Evolutionary conservation across 257 asterid species (phyloP).

Genomic region (Voacanga thouarsii): DNA sequence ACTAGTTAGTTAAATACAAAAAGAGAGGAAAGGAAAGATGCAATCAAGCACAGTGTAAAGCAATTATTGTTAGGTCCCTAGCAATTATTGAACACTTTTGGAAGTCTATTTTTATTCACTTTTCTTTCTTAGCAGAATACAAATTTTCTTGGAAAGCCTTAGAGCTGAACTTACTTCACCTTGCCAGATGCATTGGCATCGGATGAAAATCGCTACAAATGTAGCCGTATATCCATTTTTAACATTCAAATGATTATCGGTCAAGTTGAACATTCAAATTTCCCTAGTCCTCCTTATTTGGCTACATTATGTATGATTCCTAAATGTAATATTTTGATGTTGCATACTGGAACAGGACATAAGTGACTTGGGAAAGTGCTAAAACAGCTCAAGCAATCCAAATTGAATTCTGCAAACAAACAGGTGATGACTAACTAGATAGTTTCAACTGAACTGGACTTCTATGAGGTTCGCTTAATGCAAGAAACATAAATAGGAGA

Average conservation of each 20-base stretch:
- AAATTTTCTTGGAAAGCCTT: neutral
- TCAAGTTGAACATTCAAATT: neutral
- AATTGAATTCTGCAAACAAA: too few species aligned
- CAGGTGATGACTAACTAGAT: too few species aligned
- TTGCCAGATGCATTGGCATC: neutral
- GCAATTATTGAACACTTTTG: constrained; percentile 55
- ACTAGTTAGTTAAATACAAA: neutral
- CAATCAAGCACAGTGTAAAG: constrained; percentile 36
- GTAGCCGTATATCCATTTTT: neutral
- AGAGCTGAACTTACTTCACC: neutral
- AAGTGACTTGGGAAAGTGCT: too few species aligned
- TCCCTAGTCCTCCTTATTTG: neutral
- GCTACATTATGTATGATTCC: neutral
- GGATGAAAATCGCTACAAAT: neutral
- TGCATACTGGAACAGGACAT: neutral
- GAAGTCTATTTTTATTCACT: neutral
- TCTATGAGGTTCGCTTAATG: too few species aligned
- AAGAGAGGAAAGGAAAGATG: constrained; percentile 23
- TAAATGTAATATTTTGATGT: neutral
- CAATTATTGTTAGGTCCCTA: constrained; percentile 34
- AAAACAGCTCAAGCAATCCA: too few species aligned
- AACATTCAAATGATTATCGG: neutral
- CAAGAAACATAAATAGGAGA: neutral
- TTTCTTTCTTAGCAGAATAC: neutral
- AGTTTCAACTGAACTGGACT: too few species aligned